These are phyloP conservation scores for Corylus heterophylla DNA, from an alignment of 306 rosid genomes.

Conservation along the genomic window DNA sequence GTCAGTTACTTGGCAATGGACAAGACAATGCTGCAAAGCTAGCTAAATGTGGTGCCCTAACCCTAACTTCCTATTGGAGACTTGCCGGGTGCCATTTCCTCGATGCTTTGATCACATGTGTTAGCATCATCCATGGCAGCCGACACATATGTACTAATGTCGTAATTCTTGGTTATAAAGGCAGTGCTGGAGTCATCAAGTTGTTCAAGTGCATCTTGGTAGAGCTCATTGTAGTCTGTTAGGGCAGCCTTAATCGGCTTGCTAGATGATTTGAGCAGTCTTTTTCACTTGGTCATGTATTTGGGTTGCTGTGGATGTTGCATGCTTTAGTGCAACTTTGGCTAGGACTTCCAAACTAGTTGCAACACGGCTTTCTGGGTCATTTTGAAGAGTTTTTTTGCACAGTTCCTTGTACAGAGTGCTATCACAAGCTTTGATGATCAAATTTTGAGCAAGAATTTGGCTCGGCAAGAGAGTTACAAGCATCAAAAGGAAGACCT, in stretches of 20 bases:
- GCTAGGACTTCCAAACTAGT: background rate
- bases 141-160: background rate
- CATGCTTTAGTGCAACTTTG: background rate
- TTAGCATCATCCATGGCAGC: constrained; percentile 16
- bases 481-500: background rate
- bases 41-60: background rate
- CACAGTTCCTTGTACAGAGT: constrained; percentile 10
- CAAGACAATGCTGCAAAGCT: constrained; percentile 20
- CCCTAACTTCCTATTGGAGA: background rate
- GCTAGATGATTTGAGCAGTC: too few species aligned
- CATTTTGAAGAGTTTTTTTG: background rate
- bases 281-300: background rate
- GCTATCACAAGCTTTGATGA: constrained; percentile 1
- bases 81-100: background rate
- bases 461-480: background rate
- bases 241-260: background rate
- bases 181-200: background rate
- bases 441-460: background rate
- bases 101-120: constrained; percentile 21
- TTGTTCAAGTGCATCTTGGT: background rate
- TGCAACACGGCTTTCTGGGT: background rate
- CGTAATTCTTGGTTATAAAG: background rate
- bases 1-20: constrained; percentile 6
- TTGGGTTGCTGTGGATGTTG: background rate
- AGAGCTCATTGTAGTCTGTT: constrained; percentile 12